Evolutionary conservation across 1,284 basidiomycete genomes (phyloP), one percentile per base, ranked within the genome.

Genomic region (Kalmanozyma brasiliensis): DNA sequence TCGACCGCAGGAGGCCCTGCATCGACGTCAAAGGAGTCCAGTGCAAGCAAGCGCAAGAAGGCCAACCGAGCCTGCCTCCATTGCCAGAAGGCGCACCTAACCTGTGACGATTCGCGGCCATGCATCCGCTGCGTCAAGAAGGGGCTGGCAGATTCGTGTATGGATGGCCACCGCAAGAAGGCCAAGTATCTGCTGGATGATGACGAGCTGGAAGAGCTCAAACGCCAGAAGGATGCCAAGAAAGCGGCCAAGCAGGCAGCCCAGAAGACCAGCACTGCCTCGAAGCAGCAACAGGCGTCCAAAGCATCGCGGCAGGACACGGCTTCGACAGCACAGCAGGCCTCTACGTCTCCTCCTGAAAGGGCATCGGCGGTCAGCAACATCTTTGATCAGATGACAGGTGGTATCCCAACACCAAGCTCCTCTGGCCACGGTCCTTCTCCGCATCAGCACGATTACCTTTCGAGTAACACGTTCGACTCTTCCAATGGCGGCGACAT

Each of bases 101-200:
- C 95, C 8, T 98, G 95, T 82, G 94, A 98, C 82, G 95, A 98
- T 80, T 89, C 72, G n/a, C 90, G 95, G 53, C 95, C 95, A 23
- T 98, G 95, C 84, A 90, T 91, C 74, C 88, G 95, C 43, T 98
- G 95, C 81, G 87, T 93, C 49, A 97, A 95, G 84, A 94, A 95
- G 69, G 93, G 93, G 16, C 89, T 95, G 76, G 90, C 89, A 7
- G 88, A 89, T 58, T 90, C 89, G 61, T 98, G 95, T 81, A 90
- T 90, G 34, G 95, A 98, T 80, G 95, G 95, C 0, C 90, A 92
- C 70, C 88, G 95, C 72, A 98, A 98, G 85, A 97, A 97, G 84
- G 95, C 95, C 22, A 98, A 98, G 82, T 98, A 98, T 83, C 87
- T 82, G 41, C 67, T 82, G 10, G 79, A 79, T 32, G 80, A 82